Percentiles rank a stretch among this genome's conserved stretches.
These are phyloP conservation scores for Iberis pinnata DNA, from an alignment of 345 rosid species.

Conservation along the genomic window DNA sequence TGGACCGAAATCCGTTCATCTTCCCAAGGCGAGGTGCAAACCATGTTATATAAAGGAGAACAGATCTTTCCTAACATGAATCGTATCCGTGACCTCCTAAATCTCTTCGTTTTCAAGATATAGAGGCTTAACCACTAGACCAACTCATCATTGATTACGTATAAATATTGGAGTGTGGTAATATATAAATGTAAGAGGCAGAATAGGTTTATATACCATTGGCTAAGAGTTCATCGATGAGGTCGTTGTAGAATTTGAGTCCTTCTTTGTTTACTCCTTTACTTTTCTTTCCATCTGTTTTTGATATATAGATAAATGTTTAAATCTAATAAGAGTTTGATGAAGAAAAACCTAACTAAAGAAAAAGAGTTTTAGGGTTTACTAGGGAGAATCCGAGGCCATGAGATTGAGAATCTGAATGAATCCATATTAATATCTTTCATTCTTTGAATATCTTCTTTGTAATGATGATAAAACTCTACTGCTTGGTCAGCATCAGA, in stretches of 20 bases:
- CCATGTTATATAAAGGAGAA: too few relatives aligned
- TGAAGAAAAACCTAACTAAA: not conserved
- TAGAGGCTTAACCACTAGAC: not conserved
- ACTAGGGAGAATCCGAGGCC: constrained; percentile 44
- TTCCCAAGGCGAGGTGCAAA: too few relatives aligned
- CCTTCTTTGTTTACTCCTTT: constrained; percentile 48
- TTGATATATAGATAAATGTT: too few relatives aligned
- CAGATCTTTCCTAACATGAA: too few relatives aligned
- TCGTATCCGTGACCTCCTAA: too few relatives aligned
- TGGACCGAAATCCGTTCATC: too few relatives aligned
- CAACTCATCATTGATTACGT: too few relatives aligned
- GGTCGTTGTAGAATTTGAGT: constrained; percentile 40
- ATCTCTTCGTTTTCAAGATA: not conserved
- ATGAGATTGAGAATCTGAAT: constrained; percentile 46
- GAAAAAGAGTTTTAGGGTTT: too few relatives aligned
- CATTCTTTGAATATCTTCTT: constrained; percentile 36
- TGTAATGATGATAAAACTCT: constrained; percentile 33
- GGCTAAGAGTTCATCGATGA: constrained; percentile 43
- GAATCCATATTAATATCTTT: constrained; percentile 34
- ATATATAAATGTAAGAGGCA: not conserved
- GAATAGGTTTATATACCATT: constrained; percentile 26
- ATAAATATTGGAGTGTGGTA: too few relatives aligned
- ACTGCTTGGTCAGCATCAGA: constrained; percentile 25
- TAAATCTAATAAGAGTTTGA: too few relatives aligned
- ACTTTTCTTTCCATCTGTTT: constrained; percentile 34